These are phyloP conservation scores for Phlyctochytrium bullatum DNA, from an alignment of 192 early-diverging fungal species.

Conservation along the genomic window DNA sequence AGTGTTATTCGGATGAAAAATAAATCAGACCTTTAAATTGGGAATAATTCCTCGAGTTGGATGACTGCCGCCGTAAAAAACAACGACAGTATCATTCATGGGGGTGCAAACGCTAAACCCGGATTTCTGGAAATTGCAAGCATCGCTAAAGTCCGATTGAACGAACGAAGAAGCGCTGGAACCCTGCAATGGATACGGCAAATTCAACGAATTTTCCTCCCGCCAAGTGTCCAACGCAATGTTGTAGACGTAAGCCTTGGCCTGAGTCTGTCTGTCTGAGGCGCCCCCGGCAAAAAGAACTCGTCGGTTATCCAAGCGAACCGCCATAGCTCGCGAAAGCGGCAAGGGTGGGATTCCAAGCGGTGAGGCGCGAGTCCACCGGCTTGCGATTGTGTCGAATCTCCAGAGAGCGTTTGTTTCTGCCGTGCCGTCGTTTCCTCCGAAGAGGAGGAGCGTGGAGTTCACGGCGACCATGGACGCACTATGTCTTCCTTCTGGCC, in stretches of 20 bases:
- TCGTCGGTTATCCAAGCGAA: not conserved
- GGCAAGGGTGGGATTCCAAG: not conserved
- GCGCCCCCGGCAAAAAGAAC: slow-evolving; percentile 5
- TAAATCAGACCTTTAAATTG: slow-evolving; percentile 4
- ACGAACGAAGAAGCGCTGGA: not conserved
- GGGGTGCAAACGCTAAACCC: slow-evolving; percentile 4
- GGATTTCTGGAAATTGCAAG: not conserved
- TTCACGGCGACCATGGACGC: not conserved
- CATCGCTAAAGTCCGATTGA: not conserved
- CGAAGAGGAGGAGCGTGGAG: slow-evolving; percentile 6
- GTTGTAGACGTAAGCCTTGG: slow-evolving; percentile 5
- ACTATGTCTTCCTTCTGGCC: not conserved
- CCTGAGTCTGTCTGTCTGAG: not conserved
- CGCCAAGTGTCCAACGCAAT: not conserved
- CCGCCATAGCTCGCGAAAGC: not conserved
- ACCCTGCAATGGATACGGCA: slow-evolving; percentile 4
- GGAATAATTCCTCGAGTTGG: not conserved
- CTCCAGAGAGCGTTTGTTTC: slow-evolving; percentile 7
- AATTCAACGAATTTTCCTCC: not conserved
- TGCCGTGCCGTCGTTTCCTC: not conserved
- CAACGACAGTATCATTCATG: slow-evolving; percentile 5
- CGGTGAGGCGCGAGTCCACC: not conserved
- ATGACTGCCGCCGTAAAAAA: slow-evolving; percentile 9
- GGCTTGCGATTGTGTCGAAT: not conserved
- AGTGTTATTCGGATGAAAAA: not conserved